phyloP scores from a whole-genome alignment of 2,329 filamentous ascomycete species.

The Penicillium oxalicum region DNA sequence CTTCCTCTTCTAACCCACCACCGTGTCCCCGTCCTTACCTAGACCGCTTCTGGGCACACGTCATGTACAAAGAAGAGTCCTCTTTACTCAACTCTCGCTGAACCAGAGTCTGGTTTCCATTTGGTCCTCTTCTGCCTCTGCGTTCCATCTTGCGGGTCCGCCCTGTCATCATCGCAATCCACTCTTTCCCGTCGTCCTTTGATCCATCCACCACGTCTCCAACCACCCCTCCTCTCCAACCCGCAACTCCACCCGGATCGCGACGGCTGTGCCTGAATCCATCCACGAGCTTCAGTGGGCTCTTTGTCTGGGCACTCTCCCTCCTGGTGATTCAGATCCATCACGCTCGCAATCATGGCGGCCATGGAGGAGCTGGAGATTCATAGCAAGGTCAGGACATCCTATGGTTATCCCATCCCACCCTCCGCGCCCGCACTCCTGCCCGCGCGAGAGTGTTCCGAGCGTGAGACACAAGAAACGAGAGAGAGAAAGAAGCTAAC shows the following conservation, averaged over 20 bases:
- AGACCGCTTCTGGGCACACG: no score
- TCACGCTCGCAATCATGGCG: constrained; percentile 56
- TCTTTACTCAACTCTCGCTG: no score
- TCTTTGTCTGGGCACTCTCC: not conserved
- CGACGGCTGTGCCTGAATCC: constrained; percentile 10
- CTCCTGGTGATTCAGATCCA: not conserved
- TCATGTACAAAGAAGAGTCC: no score
- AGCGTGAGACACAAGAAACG: no score
- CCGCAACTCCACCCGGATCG: constrained; percentile 14
- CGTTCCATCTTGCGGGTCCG: not conserved
- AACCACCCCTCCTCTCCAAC: constrained; percentile 7
- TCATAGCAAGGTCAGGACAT: constrained; percentile 81
- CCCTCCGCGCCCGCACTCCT: not conserved
- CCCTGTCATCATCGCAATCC: no score
- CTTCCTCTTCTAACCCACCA: no score
- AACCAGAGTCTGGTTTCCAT: not conserved
- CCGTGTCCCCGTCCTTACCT: no score
- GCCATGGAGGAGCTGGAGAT: constrained; percentile 96
- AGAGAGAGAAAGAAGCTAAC: constrained; percentile 10
- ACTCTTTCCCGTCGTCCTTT: constrained; percentile 10
- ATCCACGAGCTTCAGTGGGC: not conserved
- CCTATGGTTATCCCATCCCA: not conserved
- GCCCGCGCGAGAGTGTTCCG: constrained; percentile 7
- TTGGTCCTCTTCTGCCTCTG: not conserved
- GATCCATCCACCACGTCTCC: not conserved